These are phyloP conservation scores for Pseudogymnoascus sp. DNA, from an alignment of 2,329 filamentous ascomycete genomes.

Conservation along the genomic window DNA sequence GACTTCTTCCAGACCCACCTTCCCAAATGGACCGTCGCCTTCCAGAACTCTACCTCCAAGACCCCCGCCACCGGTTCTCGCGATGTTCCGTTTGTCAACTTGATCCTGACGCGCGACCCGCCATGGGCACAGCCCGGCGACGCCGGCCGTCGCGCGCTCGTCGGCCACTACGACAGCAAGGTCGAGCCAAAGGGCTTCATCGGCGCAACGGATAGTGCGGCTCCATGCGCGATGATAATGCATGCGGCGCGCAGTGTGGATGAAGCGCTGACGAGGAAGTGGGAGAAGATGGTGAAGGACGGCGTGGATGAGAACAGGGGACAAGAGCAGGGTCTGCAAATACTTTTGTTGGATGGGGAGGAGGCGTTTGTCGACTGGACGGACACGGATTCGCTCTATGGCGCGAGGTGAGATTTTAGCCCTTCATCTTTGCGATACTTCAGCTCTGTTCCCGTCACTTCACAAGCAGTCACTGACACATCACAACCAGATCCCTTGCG, in stretches of 20 bases:
- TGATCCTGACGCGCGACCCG: constrained; percentile 82
- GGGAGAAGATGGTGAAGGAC: constrained; percentile 62
- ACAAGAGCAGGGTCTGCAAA: constrained; percentile 63
- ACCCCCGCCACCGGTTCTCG: constrained; percentile 69
- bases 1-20: constrained; percentile 71
- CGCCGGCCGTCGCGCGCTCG: constrained; percentile 73
- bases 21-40: constrained; percentile 71
- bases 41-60: constrained; percentile 83
- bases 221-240: constrained; percentile 89
- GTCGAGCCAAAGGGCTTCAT: constrained; percentile 77
- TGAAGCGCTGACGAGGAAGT: constrained; percentile 70
- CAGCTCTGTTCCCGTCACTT: background rate
- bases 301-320: constrained; percentile 36
- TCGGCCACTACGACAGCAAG: constrained; percentile 91
- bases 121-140: constrained; percentile 72
- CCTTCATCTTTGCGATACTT: background rate
- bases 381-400: constrained; percentile 77
- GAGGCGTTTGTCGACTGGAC: constrained; percentile 84
- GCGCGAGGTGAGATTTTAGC: constrained; percentile 56
- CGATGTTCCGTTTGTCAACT: constrained; percentile 76
- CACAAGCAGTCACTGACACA: background rate
- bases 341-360: constrained; percentile 86
- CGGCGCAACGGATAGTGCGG: constrained; percentile 88
- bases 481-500: constrained; percentile 57
- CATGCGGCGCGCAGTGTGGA: constrained; percentile 79